Evolutionary conservation across 306 rosid genomes (phyloP).

Genomic region (Senna tora): DNA sequence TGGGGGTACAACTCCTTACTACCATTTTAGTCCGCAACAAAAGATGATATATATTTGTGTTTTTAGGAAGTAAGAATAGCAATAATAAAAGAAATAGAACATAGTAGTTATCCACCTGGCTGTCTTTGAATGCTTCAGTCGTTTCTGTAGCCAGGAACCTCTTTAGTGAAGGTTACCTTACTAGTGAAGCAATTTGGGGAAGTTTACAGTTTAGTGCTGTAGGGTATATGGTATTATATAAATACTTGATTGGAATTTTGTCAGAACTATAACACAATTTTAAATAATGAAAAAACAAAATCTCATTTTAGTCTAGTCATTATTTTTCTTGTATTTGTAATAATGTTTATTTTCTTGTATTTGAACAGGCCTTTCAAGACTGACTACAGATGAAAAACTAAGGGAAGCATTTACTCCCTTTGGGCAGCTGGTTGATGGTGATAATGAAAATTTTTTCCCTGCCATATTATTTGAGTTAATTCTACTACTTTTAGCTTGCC

Average conservation of each 20-base stretch:
- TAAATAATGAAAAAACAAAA: too few relatives aligned
- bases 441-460: not conserved
- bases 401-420: conserved; percentile 76
- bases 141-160: not conserved
- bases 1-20: too few relatives aligned
- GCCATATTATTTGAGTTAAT: not conserved
- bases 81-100: too few relatives aligned
- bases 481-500: not conserved
- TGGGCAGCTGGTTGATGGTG: conserved; percentile 73
- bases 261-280: too few relatives aligned
- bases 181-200: not conserved
- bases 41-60: not conserved
- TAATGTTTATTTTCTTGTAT: conserved; percentile 27
- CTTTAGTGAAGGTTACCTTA: not conserved
- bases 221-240: not conserved
- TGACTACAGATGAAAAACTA: conserved; percentile 80
- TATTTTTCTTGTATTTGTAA: not conserved
- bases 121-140: too few relatives aligned
- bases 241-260: too few relatives aligned
- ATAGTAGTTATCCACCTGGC: not conserved
- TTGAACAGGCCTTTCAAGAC: conserved; percentile 75
- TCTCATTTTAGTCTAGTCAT: too few relatives aligned
- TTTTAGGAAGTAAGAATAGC: not conserved
- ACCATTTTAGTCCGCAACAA: too few relatives aligned
- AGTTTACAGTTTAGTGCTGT: not conserved